Evolutionary conservation across 163 green algal genomes (phyloP).

Genomic region (Scenedesmus sp.): DNA sequence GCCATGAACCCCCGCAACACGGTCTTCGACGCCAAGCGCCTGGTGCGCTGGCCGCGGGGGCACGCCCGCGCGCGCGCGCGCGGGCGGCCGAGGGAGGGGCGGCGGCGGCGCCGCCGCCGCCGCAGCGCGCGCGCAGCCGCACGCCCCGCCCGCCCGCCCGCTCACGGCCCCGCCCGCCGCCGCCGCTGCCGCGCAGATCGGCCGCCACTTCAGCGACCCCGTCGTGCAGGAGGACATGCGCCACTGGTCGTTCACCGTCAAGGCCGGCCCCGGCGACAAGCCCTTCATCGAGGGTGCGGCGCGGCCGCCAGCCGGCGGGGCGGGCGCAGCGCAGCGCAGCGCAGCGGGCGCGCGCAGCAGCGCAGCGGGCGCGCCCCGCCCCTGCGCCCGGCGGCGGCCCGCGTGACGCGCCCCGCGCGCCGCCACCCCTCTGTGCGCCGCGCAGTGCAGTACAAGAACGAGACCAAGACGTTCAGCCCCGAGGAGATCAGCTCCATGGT

Average conservation of each 20-base stretch:
- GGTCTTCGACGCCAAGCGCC: slow-evolving; percentile 97
- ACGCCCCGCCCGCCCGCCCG: too few species aligned
- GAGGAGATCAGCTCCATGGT: slow-evolving; percentile 96
- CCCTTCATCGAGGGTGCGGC: slow-evolving; percentile 72
- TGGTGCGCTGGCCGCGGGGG: too few species aligned
- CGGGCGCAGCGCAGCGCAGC: neutral
- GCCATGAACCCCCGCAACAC: slow-evolving; percentile 80
- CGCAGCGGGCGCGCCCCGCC: too few species aligned
- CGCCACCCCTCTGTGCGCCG: neutral
- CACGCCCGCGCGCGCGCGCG: too few species aligned
- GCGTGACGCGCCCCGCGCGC: too few species aligned
- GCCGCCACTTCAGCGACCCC: slow-evolving; percentile 83
- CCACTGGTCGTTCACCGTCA: slow-evolving; percentile 89
- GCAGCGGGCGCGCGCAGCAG: neutral
- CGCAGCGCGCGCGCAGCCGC: too few species aligned
- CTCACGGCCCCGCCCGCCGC: too few species aligned
- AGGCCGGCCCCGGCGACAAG: slow-evolving; percentile 76
- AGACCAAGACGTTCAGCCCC: slow-evolving; percentile 85
- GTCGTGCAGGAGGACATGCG: slow-evolving; percentile 82
- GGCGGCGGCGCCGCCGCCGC: too few species aligned
- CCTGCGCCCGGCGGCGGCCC: too few species aligned
- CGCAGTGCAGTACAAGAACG: slow-evolving; percentile 83
- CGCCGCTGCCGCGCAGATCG: too few species aligned
- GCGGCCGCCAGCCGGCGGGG: neutral
- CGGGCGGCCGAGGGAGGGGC: too few species aligned